These are phyloP conservation scores for Lachancea meyersii DNA, from an alignment of 805 yeast genomes.

Conservation along the genomic window DNA sequence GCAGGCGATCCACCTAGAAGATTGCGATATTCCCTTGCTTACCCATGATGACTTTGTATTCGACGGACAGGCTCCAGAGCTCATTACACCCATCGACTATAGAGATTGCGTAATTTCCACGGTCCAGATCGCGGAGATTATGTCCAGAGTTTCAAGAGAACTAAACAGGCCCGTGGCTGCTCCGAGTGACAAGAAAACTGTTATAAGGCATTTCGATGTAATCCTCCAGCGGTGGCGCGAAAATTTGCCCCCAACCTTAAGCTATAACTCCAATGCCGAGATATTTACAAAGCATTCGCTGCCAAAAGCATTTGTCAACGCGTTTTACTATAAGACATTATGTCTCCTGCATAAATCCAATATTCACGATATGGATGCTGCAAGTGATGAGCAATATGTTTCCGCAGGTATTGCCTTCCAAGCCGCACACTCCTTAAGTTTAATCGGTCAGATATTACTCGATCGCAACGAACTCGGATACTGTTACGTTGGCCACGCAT, in stretches of 20 bases:
- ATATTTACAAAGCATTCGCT: slow-evolving; percentile 7
- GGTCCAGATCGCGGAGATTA: slow-evolving; percentile 9
- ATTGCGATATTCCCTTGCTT: slow-evolving; percentile 9
- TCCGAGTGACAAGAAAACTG: slow-evolving; percentile 2
- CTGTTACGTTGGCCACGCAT: slow-evolving; percentile 7
- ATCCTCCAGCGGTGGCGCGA: slow-evolving; percentile 8
- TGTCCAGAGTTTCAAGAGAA: slow-evolving; percentile 7
- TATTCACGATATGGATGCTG: slow-evolving; percentile 6
- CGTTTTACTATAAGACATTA: slow-evolving; percentile 8
- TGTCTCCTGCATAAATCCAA: slow-evolving; percentile 8
- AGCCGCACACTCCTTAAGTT: slow-evolving; percentile 8
- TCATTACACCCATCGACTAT: slow-evolving; percentile 3
- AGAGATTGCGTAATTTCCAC: slow-evolving; percentile 7
- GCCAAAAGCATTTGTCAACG: slow-evolving; percentile 9
- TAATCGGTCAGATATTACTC: slow-evolving; percentile 8
- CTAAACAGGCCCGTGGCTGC: slow-evolving; percentile 3
- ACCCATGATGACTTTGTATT: slow-evolving; percentile 8
- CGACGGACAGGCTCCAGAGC: slow-evolving; percentile 5
- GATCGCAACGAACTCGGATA: slow-evolving; percentile 4
- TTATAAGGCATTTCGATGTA: slow-evolving; percentile 4
- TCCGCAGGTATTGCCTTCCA: slow-evolving; percentile 10
- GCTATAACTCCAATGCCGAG: slow-evolving; percentile 7
- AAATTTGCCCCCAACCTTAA: slow-evolving; percentile 6
- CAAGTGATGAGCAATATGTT: slow-evolving; percentile 2
- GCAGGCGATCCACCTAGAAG: slow-evolving; percentile 9